Evolutionary conservation across 2,329 filamentous ascomycete genomes (phyloP), one percentile per base, ranked within the genome.

Genomic region (Penicillium hesseltinei): DNA sequence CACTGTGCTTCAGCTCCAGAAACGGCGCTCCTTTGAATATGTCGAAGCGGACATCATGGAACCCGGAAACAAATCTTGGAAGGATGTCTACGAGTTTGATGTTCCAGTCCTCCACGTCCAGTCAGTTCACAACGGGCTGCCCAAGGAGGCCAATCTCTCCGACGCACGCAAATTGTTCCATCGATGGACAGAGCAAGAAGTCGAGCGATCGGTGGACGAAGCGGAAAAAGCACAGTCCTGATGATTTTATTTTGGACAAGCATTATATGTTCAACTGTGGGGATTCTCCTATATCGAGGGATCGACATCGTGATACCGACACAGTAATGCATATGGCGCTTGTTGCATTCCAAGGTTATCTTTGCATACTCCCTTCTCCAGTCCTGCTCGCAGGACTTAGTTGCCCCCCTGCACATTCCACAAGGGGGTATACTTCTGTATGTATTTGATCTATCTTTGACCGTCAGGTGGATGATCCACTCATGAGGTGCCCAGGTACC

Each of bases 101-200:
- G 84, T 84, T 3, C 85, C 85, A 0, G 85, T 88, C 59, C 77
- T 88, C 31, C 85, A 88, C 67, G 76, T 87, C 42, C 82, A 80
- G 36, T 81, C 69, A 69, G 75, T 68, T 59, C 59, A 71, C 47
- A 64, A 73, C 25, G 74, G 78, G 51, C 79, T 79, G 9, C 77
- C 77, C 0, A 72, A 73, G 10, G 69, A 77, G 38, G 76, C 79
- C 2, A 84, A 83, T 58, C 75, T 86, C 19, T 85, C 85, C 74
- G 84, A 87, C 66, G 79, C 73, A 13, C 75, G 79, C 58, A 87
- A 87, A 70, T 73, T 87, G 33, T 87, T 87, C 77, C 85, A 88
- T 71, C 80, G 84, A 25, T 85, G 85, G 71, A 82, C 81, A 7
- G 81, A 82, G 66, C 75, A 79, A 43, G 80, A 87, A 59, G 77